Percentiles rank a stretch among this genome's conserved stretches.
These are phyloP conservation scores for Backusella circina DNA, from an alignment of 192 early-diverging fungal species.

Conservation along the genomic window DNA sequence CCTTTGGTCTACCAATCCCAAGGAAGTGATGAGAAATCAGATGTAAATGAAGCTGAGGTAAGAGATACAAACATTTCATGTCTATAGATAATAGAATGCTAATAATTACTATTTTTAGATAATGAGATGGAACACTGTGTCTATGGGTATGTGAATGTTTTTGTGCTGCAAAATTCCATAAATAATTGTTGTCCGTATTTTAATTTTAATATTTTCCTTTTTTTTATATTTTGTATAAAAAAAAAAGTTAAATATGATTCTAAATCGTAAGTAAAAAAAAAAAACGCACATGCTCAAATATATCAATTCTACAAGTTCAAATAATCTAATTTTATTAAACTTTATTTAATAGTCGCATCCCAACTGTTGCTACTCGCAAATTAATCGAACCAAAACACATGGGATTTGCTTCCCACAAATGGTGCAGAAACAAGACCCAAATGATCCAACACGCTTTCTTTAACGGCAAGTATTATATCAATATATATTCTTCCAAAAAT, in stretches of 20 bases:
- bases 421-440: slow-evolving; percentile 19
- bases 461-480: slow-evolving; percentile 7
- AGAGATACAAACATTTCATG: background rate
- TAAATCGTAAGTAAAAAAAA: slow-evolving; percentile 1
- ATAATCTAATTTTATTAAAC: background rate
- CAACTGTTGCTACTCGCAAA: slow-evolving; percentile 16
- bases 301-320: background rate
- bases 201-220: background rate
- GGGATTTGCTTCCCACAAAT: slow-evolving; percentile 14
- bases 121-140: slow-evolving; percentile 15
- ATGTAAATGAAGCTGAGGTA: slow-evolving; percentile 2
- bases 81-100: background rate
- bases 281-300: background rate
- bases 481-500: background rate
- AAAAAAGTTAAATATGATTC: slow-evolving; percentile 17
- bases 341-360: slow-evolving; percentile 2
- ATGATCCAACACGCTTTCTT: slow-evolving; percentile 21
- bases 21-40: background rate
- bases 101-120: background rate
- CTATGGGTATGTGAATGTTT: slow-evolving; percentile 14
- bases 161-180: background rate
- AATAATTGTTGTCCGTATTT: background rate
- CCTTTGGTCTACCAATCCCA: slow-evolving; percentile 11
- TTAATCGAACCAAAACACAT: slow-evolving; percentile 16
- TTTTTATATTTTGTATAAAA: background rate